These are phyloP conservation scores for Talaromyces sp. DNA, from an alignment of 2,329 filamentous ascomycete species.

Conservation along the genomic window DNA sequence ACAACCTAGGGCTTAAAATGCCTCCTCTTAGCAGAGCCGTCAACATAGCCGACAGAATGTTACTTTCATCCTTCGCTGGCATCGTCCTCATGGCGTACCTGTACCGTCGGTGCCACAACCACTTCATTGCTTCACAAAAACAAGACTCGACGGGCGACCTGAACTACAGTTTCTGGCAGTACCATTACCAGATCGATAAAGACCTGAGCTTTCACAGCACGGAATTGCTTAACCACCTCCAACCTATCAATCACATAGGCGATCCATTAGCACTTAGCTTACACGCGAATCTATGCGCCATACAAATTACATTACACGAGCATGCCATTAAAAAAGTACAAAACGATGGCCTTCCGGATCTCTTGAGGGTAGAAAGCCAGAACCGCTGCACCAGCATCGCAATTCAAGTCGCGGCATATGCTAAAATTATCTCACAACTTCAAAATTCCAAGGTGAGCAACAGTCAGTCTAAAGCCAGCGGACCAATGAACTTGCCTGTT, in stretches of 20 bases:
- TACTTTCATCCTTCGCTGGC: neutral
- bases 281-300: neutral
- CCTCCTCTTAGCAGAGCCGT: neutral
- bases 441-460: neutral
- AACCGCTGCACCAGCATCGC: neutral
- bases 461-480: neutral
- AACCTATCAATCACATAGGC: neutral
- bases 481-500: neutral
- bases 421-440: neutral
- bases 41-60: neutral
- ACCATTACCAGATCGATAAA: conserved; percentile 5
- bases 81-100: conserved; percentile 1
- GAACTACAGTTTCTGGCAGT: conserved; percentile 6
- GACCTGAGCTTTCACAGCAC: neutral
- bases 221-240: neutral
- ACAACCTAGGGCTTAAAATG: neutral
- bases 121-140: conserved; percentile 3
- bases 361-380: neutral
- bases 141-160: neutral
- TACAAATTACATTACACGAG: neutral
- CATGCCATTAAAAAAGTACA: neutral
- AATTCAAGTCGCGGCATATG: neutral
- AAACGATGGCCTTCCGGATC: neutral
- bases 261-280: neutral
- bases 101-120: neutral